Percentiles rank a stretch among this genome's conserved stretches.
These are phyloP conservation scores for Penicillium nordicum DNA, from an alignment of 2,329 filamentous ascomycete species.

Conservation along the genomic window DNA sequence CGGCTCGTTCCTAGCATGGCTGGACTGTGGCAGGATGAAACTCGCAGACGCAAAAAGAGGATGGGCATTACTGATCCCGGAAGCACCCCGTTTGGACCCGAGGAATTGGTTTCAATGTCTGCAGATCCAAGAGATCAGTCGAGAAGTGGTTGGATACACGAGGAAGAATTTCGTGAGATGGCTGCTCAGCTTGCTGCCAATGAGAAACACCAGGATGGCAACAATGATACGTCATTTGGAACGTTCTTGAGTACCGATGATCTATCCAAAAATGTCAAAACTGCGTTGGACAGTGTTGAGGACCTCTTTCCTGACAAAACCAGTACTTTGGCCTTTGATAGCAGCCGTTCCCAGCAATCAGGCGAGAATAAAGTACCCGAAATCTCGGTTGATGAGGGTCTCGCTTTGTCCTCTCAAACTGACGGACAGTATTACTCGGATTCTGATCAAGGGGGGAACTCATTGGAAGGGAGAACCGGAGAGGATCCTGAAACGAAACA, in stretches of 20 bases:
- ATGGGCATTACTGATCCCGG: slow-evolving; percentile 63
- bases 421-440: slow-evolving; percentile 44
- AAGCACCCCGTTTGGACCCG: slow-evolving; percentile 74
- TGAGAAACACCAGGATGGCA: slow-evolving; percentile 55
- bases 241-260: slow-evolving; percentile 58
- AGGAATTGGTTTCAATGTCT: slow-evolving; percentile 84
- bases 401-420: slow-evolving; percentile 50
- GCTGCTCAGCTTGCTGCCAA: slow-evolving; percentile 61
- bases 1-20: slow-evolving; percentile 94
- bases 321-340: slow-evolving; percentile 23
- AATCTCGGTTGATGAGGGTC: slow-evolving; percentile 63
- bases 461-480: slow-evolving; percentile 13
- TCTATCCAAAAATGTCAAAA: slow-evolving; percentile 63
- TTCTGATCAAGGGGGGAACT: slow-evolving; percentile 32
- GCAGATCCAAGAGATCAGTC: slow-evolving; percentile 70
- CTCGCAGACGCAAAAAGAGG: slow-evolving; percentile 68
- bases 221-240: slow-evolving; percentile 56
- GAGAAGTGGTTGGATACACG: slow-evolving; percentile 86
- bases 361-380: slow-evolving; percentile 18
- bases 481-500: slow-evolving; percentile 1
- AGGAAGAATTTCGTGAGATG: slow-evolving; percentile 72
- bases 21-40: slow-evolving; percentile 87
- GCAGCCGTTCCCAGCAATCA: slow-evolving; percentile 9
- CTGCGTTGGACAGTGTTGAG: slow-evolving; percentile 76
- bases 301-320: slow-evolving; percentile 76